Evolutionary conservation across 2,329 filamentous ascomycete genomes (phyloP), one percentile per base, ranked within the genome.

Genomic region (Hypoxylon sp.): DNA sequence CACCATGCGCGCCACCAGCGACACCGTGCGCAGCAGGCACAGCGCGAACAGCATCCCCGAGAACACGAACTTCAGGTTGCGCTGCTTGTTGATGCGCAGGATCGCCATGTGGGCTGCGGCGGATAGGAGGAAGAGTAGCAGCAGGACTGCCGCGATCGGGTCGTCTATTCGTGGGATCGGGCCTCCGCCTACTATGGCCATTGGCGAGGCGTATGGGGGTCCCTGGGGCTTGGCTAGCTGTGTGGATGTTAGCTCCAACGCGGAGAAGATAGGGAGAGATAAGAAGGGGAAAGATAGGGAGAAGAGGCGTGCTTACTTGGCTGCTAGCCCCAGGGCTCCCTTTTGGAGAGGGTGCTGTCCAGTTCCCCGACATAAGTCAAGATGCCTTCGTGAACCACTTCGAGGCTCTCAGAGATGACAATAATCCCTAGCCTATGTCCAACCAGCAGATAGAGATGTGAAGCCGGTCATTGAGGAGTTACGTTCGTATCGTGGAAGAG

Each of bases 1-100:
- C 45, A 71, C 78, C 59, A 82, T 78, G 47, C 80, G 77, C 60
- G 82, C 69, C 23, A 70, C 63, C 36, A 83, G 74, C 12, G 82
- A 80, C 29, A 70, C 67, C 57, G 76, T 77, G 36, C 82, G 77
- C 16, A 78, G 77, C 68, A 81, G 75, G 67, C 76, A 82, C 69
- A 86, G 83, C 57, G 75, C 81, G 65, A 86, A 84, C 16, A 82
- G 65, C 31, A 85, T 70, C 35, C 66, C 78, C 0, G 80, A 85
- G 56, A 86, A 77, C 50, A 83, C 52, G 66, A 88, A 88, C 61
- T 84, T 84, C 66, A 82, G 78, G 32, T 75, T 75, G 29, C 70
- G 71, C 11, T 70, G 71, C 16, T 63, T 69, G 73, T 83, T 88
- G 50, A 74, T 61, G 52, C 76, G 74, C 1, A 67, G 55, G 47